Evolutionary conservation across 805 yeast genomes (phyloP).

Genomic region (Candida corydali): DNA sequence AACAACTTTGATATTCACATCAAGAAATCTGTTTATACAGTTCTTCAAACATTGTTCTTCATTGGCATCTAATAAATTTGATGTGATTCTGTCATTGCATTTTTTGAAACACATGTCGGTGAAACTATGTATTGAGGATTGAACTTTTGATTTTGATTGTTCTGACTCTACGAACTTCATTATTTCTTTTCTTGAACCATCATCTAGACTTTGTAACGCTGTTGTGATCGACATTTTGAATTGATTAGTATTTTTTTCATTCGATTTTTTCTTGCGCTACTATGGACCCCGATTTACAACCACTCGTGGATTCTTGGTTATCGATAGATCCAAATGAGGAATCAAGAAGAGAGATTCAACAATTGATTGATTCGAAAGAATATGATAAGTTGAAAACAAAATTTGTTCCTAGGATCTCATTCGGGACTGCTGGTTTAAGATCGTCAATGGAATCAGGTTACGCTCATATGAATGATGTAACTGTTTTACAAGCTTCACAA

Average conservation of each 20-base stretch:
- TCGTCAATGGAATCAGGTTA: slow-evolving; percentile 90
- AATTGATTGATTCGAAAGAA: slow-evolving; percentile 35
- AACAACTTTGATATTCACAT: slow-evolving; percentile 82
- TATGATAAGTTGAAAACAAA: slow-evolving; percentile 46
- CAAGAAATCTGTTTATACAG: slow-evolving; percentile 83
- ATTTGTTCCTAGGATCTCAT: slow-evolving; percentile 59
- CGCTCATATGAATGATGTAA: slow-evolving; percentile 81
- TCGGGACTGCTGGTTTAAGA: slow-evolving; percentile 93
- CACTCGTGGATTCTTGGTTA: slow-evolving; percentile 32
- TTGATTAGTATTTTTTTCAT: no score
- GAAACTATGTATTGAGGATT: slow-evolving; percentile 79
- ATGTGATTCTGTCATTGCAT: slow-evolving; percentile 49
- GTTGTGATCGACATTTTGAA: slow-evolving; percentile 24
- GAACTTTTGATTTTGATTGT: slow-evolving; percentile 82
- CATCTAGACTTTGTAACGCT: slow-evolving; percentile 49
- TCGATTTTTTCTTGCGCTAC: no score
- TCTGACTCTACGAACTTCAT: slow-evolving; percentile 75
- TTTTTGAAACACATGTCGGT: slow-evolving; percentile 89
- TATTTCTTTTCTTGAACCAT: slow-evolving; percentile 67
- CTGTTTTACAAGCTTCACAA: slow-evolving; percentile 87
- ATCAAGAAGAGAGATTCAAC: slow-evolving; percentile 54
- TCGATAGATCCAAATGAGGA: slow-evolving; percentile 31
- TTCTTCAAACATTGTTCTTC: slow-evolving; percentile 75
- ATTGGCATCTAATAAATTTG: slow-evolving; percentile 44
- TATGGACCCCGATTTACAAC: slow-evolving; percentile 14